phyloP scores from a whole-genome alignment of 805 yeast species.

The Teunomyces funiuensis region DNA sequence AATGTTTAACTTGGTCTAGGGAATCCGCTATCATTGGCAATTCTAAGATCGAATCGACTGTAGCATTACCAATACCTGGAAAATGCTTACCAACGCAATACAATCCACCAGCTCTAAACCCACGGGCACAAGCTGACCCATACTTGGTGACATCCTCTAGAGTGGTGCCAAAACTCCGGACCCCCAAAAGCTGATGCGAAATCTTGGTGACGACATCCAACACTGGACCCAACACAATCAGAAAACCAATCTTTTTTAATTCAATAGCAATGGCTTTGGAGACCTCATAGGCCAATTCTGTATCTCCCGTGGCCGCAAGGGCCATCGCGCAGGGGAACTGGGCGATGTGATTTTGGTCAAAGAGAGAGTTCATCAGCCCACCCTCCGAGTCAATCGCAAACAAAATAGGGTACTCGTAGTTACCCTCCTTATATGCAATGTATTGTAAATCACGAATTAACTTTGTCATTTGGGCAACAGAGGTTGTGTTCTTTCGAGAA shows the following conservation, averaged over 20 bases:
- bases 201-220: slow-evolving; percentile 59
- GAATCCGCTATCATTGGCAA: slow-evolving; percentile 60
- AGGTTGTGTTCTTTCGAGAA: slow-evolving; percentile 49
- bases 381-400: slow-evolving; percentile 65
- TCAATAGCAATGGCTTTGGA: slow-evolving; percentile 56
- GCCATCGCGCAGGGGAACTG: slow-evolving; percentile 71
- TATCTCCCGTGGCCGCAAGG: slow-evolving; percentile 52
- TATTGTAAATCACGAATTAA: slow-evolving; percentile 54
- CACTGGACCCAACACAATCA: slow-evolving; percentile 59
- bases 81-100: slow-evolving; percentile 61
- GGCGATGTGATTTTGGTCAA: slow-evolving; percentile 50
- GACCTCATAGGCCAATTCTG: slow-evolving; percentile 49
- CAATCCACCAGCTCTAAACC: slow-evolving; percentile 54
- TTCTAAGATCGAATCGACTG: slow-evolving; percentile 56
- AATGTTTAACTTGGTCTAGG: slow-evolving; percentile 49
- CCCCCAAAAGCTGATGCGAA: slow-evolving; percentile 57
- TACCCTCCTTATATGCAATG: slow-evolving; percentile 48
- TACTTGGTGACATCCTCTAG: slow-evolving; percentile 56
- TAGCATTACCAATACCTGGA: slow-evolving; percentile 65
- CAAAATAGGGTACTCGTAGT: slow-evolving; percentile 52
- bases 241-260: slow-evolving; percentile 54
- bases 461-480: slow-evolving; percentile 48
- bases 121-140: slow-evolving; percentile 53
- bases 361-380: slow-evolving; percentile 59
- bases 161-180: slow-evolving; percentile 61